phyloP scores from a whole-genome alignment of 2,329 filamentous ascomycete genomes.

The Grosmannia serpens region DNA sequence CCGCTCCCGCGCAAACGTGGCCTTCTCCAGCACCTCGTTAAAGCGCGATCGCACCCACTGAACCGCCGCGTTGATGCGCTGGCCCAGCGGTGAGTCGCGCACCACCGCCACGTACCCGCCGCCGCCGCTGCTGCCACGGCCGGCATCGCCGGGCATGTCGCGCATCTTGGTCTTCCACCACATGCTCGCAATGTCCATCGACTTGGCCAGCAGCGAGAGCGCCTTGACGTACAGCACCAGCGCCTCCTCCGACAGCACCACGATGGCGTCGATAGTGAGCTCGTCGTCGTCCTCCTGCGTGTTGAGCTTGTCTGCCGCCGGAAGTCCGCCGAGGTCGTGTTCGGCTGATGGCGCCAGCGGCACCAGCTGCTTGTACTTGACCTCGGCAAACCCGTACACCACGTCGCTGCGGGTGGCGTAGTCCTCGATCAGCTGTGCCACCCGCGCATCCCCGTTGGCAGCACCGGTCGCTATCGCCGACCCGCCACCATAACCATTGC shows the following conservation, averaged over 20 bases:
- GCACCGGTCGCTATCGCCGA: slow-evolving; percentile 23
- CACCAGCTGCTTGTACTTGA: slow-evolving; percentile 96
- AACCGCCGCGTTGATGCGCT: slow-evolving; percentile 82
- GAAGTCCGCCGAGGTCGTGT: slow-evolving; percentile 55
- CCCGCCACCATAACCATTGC: slow-evolving; percentile 23
- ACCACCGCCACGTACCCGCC: slow-evolving; percentile 24
- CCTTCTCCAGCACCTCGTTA: slow-evolving; percentile 95
- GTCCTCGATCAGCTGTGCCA: slow-evolving; percentile 78
- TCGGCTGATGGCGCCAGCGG: slow-evolving; percentile 72
- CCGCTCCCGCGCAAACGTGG: slow-evolving; percentile 83
- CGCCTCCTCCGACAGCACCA: slow-evolving; percentile 85
- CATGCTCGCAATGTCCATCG: slow-evolving; percentile 85
- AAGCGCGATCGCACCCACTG: slow-evolving; percentile 92
- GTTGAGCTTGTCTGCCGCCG: slow-evolving; percentile 34
- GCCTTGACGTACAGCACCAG: slow-evolving; percentile 94
- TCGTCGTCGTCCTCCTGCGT: slow-evolving; percentile 56
- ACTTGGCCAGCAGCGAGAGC: slow-evolving; percentile 76
- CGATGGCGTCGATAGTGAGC: slow-evolving; percentile 73
- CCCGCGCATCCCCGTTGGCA: slow-evolving; percentile 67
- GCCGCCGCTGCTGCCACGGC: background rate
- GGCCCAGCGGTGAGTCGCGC: slow-evolving; percentile 40
- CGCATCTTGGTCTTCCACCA: slow-evolving; percentile 81
- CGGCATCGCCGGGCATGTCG: slow-evolving; percentile 32
- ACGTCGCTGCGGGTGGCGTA: slow-evolving; percentile 89
- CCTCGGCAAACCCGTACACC: slow-evolving; percentile 93